Evolutionary conservation across 345 rosid species (phyloP).

Genomic region (Ceriops decandra): DNA sequence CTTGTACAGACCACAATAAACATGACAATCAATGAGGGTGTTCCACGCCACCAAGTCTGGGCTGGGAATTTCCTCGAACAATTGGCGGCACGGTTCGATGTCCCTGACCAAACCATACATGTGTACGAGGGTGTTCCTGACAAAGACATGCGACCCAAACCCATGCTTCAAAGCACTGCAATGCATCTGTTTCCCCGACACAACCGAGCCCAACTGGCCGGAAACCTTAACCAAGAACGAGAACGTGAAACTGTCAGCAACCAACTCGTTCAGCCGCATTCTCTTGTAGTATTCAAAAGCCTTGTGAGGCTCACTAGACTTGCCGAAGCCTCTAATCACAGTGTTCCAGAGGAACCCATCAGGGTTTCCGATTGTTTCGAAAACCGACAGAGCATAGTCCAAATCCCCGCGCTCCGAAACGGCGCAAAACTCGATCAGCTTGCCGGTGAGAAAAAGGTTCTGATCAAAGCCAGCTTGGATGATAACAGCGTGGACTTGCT

Average conservation of each 20-base stretch:
- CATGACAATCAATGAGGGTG: slow-evolving; percentile 27
- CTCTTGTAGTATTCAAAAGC: slow-evolving; percentile 15
- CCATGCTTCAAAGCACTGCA: slow-evolving; percentile 38
- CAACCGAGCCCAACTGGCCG: slow-evolving; percentile 28
- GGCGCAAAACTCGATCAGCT: slow-evolving; percentile 37
- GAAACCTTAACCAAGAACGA: slow-evolving; percentile 43
- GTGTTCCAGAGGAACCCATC: slow-evolving; percentile 51
- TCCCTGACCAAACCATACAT: slow-evolving; percentile 38
- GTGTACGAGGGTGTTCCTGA: slow-evolving; percentile 34
- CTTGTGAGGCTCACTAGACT: slow-evolving; percentile 6
- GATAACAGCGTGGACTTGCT: slow-evolving; percentile 33
- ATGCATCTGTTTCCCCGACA: slow-evolving; percentile 36
- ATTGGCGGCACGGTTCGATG: slow-evolving; percentile 7
- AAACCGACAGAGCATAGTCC: slow-evolving; percentile 33
- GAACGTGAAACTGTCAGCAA: slow-evolving; percentile 32
- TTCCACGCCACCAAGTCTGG: slow-evolving; percentile 42
- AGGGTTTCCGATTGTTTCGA: slow-evolving; percentile 25
- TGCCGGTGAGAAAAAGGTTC: slow-evolving; percentile 29
- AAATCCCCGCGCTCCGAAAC: slow-evolving; percentile 35
- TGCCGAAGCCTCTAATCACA: slow-evolving; percentile 41
- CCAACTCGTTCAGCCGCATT: slow-evolving; percentile 31
- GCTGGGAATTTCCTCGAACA: slow-evolving; percentile 41
- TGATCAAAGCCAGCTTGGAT: slow-evolving; percentile 25
- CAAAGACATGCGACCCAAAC: slow-evolving; percentile 29
- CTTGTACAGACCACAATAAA: slow-evolving; percentile 19